Conservation (phyloP, 2,329 filamentous ascomycete genomes). For the Aspergillus sp. region DNA sequence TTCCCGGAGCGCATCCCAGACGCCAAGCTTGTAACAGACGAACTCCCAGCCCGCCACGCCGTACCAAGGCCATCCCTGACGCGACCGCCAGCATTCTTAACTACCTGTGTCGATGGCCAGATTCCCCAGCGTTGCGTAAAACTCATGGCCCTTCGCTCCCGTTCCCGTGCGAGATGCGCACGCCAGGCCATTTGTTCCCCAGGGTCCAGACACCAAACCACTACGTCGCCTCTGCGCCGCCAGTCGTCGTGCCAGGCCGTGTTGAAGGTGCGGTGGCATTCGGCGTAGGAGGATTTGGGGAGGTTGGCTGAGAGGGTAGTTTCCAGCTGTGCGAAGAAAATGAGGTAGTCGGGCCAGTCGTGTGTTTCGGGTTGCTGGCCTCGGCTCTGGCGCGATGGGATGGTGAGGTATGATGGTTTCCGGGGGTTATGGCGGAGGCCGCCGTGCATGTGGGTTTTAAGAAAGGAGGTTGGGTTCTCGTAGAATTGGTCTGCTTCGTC, state of each 20-base stretch:
- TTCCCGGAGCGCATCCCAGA: no score
- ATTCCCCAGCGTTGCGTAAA: no score
- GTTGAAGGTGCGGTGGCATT: conserved; percentile 55
- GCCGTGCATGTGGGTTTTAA: conserved; percentile 46
- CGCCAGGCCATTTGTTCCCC: conserved; percentile 28
- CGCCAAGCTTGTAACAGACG: no score
- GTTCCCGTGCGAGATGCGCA: no score
- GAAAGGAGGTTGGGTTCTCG: conserved; percentile 51
- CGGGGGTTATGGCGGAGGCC: conserved; percentile 27
- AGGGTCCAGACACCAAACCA: conserved; percentile 49
- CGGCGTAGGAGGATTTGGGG: conserved; percentile 42
- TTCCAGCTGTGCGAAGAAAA: conserved; percentile 53
- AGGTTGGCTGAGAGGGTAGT: conserved; percentile 39
- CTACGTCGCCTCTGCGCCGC: conserved; percentile 53
- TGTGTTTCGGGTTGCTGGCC: conserved; percentile 15
- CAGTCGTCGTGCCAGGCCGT: conserved; percentile 56
- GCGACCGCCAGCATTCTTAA: no score
- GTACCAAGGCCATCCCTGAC: no score
- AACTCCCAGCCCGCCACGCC: no score
- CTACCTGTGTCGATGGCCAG: no score
- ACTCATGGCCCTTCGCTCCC: no score
- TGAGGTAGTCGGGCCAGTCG: conserved; percentile 41
- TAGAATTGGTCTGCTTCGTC: conserved; percentile 95
- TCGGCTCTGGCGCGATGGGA: conserved; percentile 2
- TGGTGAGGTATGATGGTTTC: conserved; percentile 23